Base-by-base conservation (phyloP, 345 rosid genomes). In the Excoecaria agallocha region DNA sequence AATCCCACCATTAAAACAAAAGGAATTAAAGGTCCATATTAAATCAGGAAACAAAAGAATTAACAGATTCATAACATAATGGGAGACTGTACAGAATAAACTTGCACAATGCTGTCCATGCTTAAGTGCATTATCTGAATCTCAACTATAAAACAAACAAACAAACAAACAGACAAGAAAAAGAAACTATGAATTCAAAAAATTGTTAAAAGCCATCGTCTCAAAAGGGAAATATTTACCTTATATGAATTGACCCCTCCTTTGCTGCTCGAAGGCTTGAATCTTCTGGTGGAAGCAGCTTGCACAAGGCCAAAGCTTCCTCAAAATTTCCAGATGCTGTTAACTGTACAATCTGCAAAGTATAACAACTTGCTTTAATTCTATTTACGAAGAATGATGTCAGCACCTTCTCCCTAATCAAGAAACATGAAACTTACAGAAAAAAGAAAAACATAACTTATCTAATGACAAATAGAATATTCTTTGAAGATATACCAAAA, bases 311-410 rank as follows among this genome's bases (percentile, higher is more conserved):
- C 86, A 96, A 84, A 20, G 99, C 98, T 87, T 96, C 99, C 85
- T 93, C 97, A 77, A 96, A 96, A 86, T 96, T 87, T 70, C 98
- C 97, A 56, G 98, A 89, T 72, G 98, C 99, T 61, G 99, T 91
- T 80, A 96, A 90, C 57, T 96, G 99, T 74, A 96, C 95, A 75
- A 96, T 96, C 99, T 96, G 92, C 83, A 74, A n/a, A n/a, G 59
- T 41, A 67, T 76, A 74, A 76, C 67, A 62, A 57, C 7, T 24
- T 11, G 15, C 76, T 35, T 71, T 63, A 83, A 55, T 77, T 69
- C 56, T 74, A n/a, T n/a, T n/a, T n/a, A 7, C 48, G 54, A 76
- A 75, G 69, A 12, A 20, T 59, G 52, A 15, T 37, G 4, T 64
- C 22, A 39, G n/a, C 11, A 15, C 20, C 17, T 71, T 61, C 56